Evolutionary conservation across 2,329 filamentous ascomycete genomes (phyloP).

Genomic region (Pseudocercospora cruenta): DNA sequence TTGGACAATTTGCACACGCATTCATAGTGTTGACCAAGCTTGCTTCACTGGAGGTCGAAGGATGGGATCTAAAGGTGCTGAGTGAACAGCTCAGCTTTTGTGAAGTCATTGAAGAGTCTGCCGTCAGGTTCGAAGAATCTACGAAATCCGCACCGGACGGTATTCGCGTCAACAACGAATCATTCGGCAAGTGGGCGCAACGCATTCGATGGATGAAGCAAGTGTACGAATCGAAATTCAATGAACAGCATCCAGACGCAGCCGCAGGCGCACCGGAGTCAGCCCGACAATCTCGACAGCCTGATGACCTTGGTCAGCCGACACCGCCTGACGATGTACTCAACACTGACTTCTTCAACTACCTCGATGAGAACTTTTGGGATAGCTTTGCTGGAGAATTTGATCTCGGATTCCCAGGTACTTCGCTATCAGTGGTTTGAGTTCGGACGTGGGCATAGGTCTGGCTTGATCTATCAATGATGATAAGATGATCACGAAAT

Average conservation of each 20-base stretch:
- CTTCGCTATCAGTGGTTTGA: neutral
- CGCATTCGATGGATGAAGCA: conserved; percentile 34
- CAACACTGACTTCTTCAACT: conserved; percentile 34
- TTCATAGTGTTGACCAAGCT: conserved; percentile 37
- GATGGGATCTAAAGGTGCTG: conserved; percentile 33
- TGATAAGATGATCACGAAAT: neutral
- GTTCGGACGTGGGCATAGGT: neutral
- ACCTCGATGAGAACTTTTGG: conserved; percentile 35
- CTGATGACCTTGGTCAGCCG: conserved; percentile 19
- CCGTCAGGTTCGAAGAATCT: conserved; percentile 29
- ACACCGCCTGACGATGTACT: conserved; percentile 32
- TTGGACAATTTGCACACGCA: conserved; percentile 36
- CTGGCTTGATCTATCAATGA: neutral
- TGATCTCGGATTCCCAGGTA: conserved; percentile 16
- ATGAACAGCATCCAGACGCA: neutral
- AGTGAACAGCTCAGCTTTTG: conserved; percentile 29
- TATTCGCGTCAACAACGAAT: conserved; percentile 33
- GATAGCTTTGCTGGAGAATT: conserved; percentile 28
- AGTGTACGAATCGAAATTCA: conserved; percentile 33
- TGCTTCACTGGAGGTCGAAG: conserved; percentile 36
- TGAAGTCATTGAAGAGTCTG: conserved; percentile 29
- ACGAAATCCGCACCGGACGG: conserved; percentile 29
- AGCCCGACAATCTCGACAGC: conserved; percentile 11
- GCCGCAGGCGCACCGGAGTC: conserved; percentile 1
- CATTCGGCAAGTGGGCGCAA: conserved; percentile 37